Evolutionary conservation across 805 yeast species (phyloP), one percentile per base, ranked within the genome.

Genomic region (Barnettozyma vustinii): DNA sequence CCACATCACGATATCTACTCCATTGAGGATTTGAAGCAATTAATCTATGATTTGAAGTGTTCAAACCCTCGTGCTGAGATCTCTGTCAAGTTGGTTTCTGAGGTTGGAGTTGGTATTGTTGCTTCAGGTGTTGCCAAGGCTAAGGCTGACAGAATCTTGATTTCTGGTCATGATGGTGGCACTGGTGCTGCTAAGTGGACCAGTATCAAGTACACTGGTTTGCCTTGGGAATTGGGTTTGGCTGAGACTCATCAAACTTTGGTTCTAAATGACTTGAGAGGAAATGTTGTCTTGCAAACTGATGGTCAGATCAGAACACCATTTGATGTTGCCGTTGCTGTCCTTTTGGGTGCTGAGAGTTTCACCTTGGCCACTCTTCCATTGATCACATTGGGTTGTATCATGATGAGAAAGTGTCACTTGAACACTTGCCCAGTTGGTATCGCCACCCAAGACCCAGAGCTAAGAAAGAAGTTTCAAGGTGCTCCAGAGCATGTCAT

Each of bases 71-170:
- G 97, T 68, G 96, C 99, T 18, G 84, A 97, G 58, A 94, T 95
- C 42, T 91, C 97, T 30, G 98, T 92, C 52, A 92, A 92, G 71
- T 81, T 92, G 60, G 99, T 94, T 16, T 87, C 96, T 25, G 99
- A 92, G 71, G 98, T 94, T 52, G 99, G 99, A 73, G 98, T 92
- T 47, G 99, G 99, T 75, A 90, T 94, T 64, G 92, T 94, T 65
- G 98, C 98, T 25, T 89, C 97, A 40, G 99, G 99, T 79, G 99
- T 92, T 26, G 98, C 98, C 52, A 92, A 92, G 73, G 99, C 99
- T 18, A 95, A 94, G 65, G 97, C 98, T 13, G 98, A 94, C 66
- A 96, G 92, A 65, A 86, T 92, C 62, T 77, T 92, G 65, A 87
- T 92, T 56, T 87, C 97, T 52, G 98, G 98, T 62, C 97, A 95